Evolutionary conservation across 2,329 filamentous ascomycete genomes (phyloP).

Genomic region (Epichloe coenophiala): DNA sequence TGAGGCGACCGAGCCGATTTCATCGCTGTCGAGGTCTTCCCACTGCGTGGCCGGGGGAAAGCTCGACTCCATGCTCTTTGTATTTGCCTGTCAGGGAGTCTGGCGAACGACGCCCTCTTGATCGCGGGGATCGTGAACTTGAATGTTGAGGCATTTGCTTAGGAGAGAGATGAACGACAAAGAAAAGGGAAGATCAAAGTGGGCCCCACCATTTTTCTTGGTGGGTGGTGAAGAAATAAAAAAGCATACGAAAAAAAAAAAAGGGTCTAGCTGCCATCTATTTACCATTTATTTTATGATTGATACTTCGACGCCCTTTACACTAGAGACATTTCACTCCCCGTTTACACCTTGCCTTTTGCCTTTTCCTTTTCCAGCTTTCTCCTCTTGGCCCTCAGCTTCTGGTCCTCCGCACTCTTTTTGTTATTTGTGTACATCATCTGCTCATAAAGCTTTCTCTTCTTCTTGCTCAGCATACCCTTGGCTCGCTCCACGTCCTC

Average conservation of each 20-base stretch:
- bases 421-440: slow-evolving; percentile 94
- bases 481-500: slow-evolving; percentile 88
- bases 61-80: not conserved
- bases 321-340: too few relatives aligned
- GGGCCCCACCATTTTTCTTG: not conserved
- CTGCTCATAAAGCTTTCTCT: slow-evolving; percentile 93
- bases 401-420: slow-evolving; percentile 80
- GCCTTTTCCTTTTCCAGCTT: slow-evolving; percentile 61
- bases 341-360: slow-evolving; percentile 24
- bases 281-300: not conserved
- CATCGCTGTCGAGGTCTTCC: slow-evolving; percentile 31
- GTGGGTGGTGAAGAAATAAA: not conserved
- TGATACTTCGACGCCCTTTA: too few relatives aligned
- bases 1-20: slow-evolving; percentile 32
- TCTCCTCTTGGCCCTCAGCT: slow-evolving; percentile 76
- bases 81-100: not conserved
- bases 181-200: not conserved
- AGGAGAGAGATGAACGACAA: too few relatives aligned
- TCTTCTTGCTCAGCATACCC: slow-evolving; percentile 97
- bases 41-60: slow-evolving; percentile 13
- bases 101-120: too few relatives aligned
- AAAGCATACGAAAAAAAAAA: too few relatives aligned
- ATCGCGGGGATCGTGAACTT: too few relatives aligned
- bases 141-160: too few relatives aligned
- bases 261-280: too few relatives aligned